These are phyloP conservation scores for Saururus chinensis DNA, from an alignment of 164 flowering plant genomes.

Conservation along the genomic window DNA sequence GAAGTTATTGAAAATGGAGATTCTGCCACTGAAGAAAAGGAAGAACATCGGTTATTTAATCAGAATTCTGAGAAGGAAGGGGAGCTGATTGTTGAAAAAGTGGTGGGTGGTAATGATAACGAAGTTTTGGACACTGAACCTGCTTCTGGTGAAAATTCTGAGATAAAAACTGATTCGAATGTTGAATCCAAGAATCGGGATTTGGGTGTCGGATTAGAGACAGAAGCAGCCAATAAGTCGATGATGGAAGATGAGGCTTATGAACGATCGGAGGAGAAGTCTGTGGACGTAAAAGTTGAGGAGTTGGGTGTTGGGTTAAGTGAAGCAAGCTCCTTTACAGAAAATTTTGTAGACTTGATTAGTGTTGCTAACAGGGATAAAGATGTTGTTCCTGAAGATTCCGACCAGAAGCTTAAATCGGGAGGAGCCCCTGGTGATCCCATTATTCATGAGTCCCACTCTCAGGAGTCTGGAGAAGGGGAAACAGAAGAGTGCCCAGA, in stretches of 20 bases:
- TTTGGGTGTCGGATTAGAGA: neutral
- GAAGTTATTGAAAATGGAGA: neutral
- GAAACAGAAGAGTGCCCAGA: neutral
- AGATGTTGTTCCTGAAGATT: neutral
- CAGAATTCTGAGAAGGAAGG: neutral
- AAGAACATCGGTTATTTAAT: neutral
- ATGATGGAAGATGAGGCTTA: neutral
- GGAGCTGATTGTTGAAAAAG: neutral
- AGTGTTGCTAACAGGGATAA: too few species aligned
- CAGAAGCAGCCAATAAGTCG: neutral
- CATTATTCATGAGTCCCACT: neutral
- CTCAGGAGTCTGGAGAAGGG: neutral
- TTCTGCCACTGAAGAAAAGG: slow-evolving; percentile 3
- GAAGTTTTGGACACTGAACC: slow-evolving; percentile 1
- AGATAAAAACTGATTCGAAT: neutral
- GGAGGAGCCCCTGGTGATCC: neutral
- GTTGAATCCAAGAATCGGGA: neutral
- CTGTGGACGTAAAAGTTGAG: neutral
- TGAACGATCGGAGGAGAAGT: neutral
- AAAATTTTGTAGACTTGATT: neutral
- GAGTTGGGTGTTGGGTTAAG: neutral
- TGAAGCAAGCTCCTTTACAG: neutral
- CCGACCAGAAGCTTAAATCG: slow-evolving; percentile 1
- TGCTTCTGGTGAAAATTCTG: neutral
- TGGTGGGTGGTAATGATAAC: neutral